A percentile compares a stretch with the other conserved stretches of the same genome.
phyloP scores from a whole-genome alignment of 805 yeast species.

The Saturnispora sanitii region DNA sequence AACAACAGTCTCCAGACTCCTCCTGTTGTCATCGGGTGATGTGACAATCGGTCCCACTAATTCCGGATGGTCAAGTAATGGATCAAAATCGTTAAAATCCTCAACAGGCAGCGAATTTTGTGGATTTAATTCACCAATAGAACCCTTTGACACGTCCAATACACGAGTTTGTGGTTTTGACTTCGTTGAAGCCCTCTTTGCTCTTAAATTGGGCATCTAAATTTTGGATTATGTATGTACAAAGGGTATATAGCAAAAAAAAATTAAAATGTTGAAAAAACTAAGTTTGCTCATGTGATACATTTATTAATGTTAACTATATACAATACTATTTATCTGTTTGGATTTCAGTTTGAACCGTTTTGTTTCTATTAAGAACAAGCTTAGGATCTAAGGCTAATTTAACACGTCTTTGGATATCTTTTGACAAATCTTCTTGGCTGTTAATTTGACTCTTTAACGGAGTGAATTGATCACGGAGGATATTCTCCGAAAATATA shows the following conservation, averaged over 20 bases:
- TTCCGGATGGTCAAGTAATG: constrained; percentile 1
- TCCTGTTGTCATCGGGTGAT: constrained; percentile 4
- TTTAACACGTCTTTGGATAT: not conserved
- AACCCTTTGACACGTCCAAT: no score
- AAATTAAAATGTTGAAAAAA: no score
- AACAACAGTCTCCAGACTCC: not conserved
- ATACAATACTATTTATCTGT: not conserved
- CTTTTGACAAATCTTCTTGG: not conserved
- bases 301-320: not conserved
- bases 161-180: no score
- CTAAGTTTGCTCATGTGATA: not conserved
- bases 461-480: not conserved
- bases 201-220: no score
- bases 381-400: not conserved
- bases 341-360: not conserved
- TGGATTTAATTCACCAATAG: not conserved
- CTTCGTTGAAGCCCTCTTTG: no score
- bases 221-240: no score
- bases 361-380: not conserved
- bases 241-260: no score
- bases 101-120: no score
- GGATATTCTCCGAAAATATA: not conserved
- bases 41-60: constrained; percentile 6
- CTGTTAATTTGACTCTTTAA: not conserved
- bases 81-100: constrained; percentile 2